Percentiles rank a stretch among this genome's conserved stretches.
Evolutionary conservation across 163 green algal species (phyloP).

Genomic region (Dunaliella salina): DNA sequence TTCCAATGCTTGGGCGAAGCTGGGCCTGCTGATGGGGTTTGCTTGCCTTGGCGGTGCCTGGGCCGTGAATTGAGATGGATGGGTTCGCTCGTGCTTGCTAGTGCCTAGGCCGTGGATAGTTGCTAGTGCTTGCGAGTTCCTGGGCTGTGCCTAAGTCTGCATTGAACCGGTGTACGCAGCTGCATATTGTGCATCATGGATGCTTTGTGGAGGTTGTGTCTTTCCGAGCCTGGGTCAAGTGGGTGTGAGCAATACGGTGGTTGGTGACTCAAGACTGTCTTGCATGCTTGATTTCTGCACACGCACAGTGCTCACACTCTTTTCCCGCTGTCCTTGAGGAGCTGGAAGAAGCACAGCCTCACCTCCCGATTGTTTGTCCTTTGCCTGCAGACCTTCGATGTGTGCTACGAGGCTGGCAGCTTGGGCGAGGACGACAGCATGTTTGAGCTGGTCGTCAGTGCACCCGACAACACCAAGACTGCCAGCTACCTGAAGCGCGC

Average conservation of each 20-base stretch:
- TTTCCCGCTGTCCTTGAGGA: background rate
- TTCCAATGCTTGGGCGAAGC: too few species aligned
- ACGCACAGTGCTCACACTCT: background rate
- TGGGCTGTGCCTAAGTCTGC: too few species aligned
- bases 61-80: too few species aligned
- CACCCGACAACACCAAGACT: slow-evolving; percentile 73
- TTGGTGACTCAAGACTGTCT: too few species aligned
- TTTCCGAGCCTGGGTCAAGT: too few species aligned
- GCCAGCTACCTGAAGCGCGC: slow-evolving; percentile 84
- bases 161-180: too few species aligned
- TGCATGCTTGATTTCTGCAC: background rate
- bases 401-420: slow-evolving; percentile 78
- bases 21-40: too few species aligned
- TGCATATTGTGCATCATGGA: background rate
- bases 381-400: slow-evolving; percentile 87
- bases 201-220: background rate
- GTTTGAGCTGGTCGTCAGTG: slow-evolving; percentile 70
- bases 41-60: too few species aligned
- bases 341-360: slow-evolving; percentile 23
- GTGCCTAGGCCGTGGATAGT: too few species aligned
- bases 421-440: slow-evolving; percentile 47
- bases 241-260: too few species aligned
- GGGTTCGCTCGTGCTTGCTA: too few species aligned
- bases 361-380: slow-evolving; percentile 49
- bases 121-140: too few species aligned